Evolutionary conservation across 148 eudicot genomes (phyloP).

Genomic region (Diospyros lotus): DNA sequence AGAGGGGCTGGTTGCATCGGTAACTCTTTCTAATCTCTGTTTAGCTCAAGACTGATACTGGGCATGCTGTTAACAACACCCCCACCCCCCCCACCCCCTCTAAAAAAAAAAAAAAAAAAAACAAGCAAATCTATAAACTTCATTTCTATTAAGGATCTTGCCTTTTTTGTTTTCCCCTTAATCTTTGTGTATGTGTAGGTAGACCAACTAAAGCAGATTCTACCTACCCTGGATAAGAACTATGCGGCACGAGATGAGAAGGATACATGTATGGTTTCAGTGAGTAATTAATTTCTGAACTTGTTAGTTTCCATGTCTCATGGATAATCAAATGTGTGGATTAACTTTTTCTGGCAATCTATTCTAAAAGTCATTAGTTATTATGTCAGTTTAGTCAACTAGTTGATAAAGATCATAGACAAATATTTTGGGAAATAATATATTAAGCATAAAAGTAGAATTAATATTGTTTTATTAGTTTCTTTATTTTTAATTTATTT

Average conservation of each 20-base stretch:
- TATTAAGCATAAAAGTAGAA: too few species aligned
- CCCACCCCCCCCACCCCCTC: background rate
- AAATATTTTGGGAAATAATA: too few species aligned
- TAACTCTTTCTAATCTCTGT: background rate
- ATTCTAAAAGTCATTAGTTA: too few species aligned
- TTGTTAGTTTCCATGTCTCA: background rate
- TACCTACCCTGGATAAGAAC: conserved; percentile 64
- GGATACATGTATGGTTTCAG: conserved; percentile 56
- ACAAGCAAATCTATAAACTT: background rate
- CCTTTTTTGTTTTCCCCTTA: background rate
- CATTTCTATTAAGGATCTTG: background rate
- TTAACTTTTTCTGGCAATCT: too few species aligned
- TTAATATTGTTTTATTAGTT: too few species aligned
- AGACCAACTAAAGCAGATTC: conserved; percentile 49
- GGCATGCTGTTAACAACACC: background rate
- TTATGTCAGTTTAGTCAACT: too few species aligned
- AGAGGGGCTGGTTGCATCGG: background rate
- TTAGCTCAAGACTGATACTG: background rate
- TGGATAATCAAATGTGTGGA: background rate
- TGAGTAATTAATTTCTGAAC: background rate
- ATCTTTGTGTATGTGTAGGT: conserved; percentile 35
- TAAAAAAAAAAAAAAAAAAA: background rate
- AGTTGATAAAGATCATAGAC: too few species aligned
- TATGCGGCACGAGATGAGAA: conserved; percentile 86
- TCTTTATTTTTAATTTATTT: too few species aligned